Evolutionary conservation across 2,329 filamentous ascomycete species (phyloP), one percentile per base, ranked within the genome.

Genomic region (Cordyceps javanica): DNA sequence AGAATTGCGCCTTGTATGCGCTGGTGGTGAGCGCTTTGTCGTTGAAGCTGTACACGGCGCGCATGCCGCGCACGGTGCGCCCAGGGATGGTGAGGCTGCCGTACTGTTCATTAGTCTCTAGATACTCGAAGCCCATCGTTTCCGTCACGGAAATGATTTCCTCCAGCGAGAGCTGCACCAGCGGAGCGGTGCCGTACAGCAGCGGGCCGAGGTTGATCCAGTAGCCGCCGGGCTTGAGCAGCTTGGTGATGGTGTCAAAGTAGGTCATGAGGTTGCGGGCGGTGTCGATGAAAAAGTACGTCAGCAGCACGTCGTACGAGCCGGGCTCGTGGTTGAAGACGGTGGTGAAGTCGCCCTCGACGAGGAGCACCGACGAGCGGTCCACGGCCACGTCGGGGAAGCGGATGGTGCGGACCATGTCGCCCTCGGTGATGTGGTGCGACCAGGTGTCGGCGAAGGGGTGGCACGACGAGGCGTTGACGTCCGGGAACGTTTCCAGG

Each of bases 231-330:
- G 67, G 64, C 44, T 69, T 73, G 3, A 85, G 70, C 0, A 81
- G 62, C 0, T 65, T 66, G 51, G 77, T 70, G 44, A 83, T 83
- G 0, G 75, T 81, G 36, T 83, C 79, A 6, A 84, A 70, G 60
- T 84, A 85, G 0, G 64, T 68, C 65, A 82, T 72, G 1, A 83
- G 65, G 55, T 84, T 84, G 0, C 80, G 74, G 0, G 82, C 81
- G 0, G 81, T 85, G 63, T 85, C 82, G 61, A 85, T 83, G 67
- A 85, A 84, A 68, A 83, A 85, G 44, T 82, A 75, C 0, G 82
- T 83, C 0, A 82, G 66, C 0, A 85, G 67, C 1, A 75, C 70
- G 55, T 84, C 80, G 64, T 73, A 83, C 4, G 62, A 52, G 0
- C 64, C 63, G 0, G 60, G 51, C 1, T 66, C 39, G 3, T 64